Evolutionary conservation across 2,329 filamentous ascomycete species (phyloP).

Genomic region (Sclerotinia spermophila): DNA sequence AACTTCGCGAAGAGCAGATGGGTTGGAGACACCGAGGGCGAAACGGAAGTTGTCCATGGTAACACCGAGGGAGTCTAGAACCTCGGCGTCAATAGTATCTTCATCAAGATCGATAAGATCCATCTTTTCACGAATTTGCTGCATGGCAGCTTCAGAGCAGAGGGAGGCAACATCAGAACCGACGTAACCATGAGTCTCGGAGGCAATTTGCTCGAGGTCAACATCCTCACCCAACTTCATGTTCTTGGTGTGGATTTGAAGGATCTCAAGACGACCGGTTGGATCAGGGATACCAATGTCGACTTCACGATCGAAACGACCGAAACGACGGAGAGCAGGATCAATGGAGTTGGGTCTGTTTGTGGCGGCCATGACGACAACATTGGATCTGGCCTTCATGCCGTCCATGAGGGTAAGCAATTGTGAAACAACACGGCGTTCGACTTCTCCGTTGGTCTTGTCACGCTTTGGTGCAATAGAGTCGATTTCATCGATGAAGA

Average conservation of each 20-base stretch:
- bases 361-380: slow-evolving; percentile 98
- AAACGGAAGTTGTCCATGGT: slow-evolving; percentile 99
- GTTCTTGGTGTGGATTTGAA: slow-evolving; percentile 99
- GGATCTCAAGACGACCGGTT: slow-evolving; percentile 95
- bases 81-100: slow-evolving; percentile 98
- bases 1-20: slow-evolving; percentile 95
- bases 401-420: slow-evolving; percentile 97
- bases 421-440: slow-evolving; percentile 97
- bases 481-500: slow-evolving; percentile 99
- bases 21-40: slow-evolving; percentile 95
- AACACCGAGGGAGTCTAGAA: slow-evolving; percentile 94
- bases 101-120: slow-evolving; percentile 98
- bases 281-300: slow-evolving; percentile 98
- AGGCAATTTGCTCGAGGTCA: slow-evolving; percentile 91
- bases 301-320: slow-evolving; percentile 97
- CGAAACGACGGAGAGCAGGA: slow-evolving; percentile 93
- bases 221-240: slow-evolving; percentile 99
- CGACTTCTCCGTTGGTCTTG: slow-evolving; percentile 98
- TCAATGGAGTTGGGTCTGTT: slow-evolving; percentile 99
- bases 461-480: slow-evolving; percentile 99
- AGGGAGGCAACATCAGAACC: slow-evolving; percentile 97
- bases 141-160: slow-evolving; percentile 98
- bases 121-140: slow-evolving; percentile 99
- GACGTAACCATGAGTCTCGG: slow-evolving; percentile 98
- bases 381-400: slow-evolving; percentile 98